Percentiles rank a stretch among this genome's conserved stretches.
Evolutionary conservation across 306 rosid genomes (phyloP).

Genomic region (Vigna hirtella): DNA sequence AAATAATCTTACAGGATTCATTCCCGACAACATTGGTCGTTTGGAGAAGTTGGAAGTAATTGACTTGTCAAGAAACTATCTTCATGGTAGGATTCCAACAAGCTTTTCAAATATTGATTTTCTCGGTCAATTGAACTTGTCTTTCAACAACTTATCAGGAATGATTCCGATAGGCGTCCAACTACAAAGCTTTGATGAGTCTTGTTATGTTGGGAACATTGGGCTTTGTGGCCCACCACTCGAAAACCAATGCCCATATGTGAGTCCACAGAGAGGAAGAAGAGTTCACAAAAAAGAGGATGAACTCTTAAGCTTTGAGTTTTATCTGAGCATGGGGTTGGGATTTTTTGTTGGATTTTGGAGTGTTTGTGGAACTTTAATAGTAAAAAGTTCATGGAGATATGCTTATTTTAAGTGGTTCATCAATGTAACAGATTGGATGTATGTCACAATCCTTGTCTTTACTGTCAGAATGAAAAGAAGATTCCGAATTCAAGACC

Average conservation of each 20-base stretch:
- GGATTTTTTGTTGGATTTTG: constrained; percentile 44
- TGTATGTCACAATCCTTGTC: background rate
- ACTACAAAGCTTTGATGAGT: background rate
- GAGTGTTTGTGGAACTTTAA: constrained; percentile 44
- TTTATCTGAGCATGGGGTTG: background rate
- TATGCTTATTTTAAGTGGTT: background rate
- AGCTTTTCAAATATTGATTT: constrained; percentile 5
- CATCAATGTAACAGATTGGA: background rate
- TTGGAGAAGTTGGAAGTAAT: background rate
- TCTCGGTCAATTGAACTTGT: accelerated
- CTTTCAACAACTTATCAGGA: constrained; percentile 19
- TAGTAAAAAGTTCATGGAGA: background rate
- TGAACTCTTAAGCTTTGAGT: background rate
- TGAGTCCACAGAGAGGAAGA: too few species aligned
- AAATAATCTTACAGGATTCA: background rate
- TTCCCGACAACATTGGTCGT: background rate
- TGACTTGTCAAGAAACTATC: constrained; percentile 47
- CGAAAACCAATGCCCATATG: background rate
- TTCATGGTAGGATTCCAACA: constrained; percentile 4
- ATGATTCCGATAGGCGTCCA: background rate
- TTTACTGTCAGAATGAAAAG: background rate
- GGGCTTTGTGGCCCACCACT: constrained; percentile 50
- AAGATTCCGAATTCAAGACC: background rate
- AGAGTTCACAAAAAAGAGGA: too few species aligned
- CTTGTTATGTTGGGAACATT: constrained; percentile 25